These are phyloP conservation scores for Maudiozyma barnettii DNA, from an alignment of 805 yeast genomes.

Conservation along the genomic window DNA sequence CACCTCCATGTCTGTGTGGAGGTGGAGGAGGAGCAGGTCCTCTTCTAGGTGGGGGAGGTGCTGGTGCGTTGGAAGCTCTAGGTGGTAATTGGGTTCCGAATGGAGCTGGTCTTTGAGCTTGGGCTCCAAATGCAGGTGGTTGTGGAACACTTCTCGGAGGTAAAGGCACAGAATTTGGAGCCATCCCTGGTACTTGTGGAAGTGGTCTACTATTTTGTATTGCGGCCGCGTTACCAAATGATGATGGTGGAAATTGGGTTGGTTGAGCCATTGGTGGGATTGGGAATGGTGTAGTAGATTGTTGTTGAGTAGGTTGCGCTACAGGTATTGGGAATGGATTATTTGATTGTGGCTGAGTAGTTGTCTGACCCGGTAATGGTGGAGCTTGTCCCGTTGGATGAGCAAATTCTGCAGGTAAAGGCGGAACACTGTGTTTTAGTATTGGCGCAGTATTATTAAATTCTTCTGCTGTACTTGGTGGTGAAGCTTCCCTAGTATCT, in stretches of 20 bases:
- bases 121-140: constrained; percentile 6
- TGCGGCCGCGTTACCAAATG: neutral
- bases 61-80: constrained; percentile 9
- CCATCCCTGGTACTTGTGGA: constrained; percentile 11
- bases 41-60: constrained; percentile 26
- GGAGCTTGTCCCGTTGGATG: constrained; percentile 6
- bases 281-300: constrained; percentile 9
- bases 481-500: constrained; percentile 14
- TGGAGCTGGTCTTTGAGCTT: constrained; percentile 15
- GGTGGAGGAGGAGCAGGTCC: constrained; percentile 28
- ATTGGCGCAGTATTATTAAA: constrained; percentile 3
- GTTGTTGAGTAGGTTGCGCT: constrained; percentile 9
- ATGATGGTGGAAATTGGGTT: constrained; percentile 5
- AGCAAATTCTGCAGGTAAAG: constrained; percentile 13
- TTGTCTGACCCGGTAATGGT: constrained; percentile 4
- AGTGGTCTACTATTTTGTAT: constrained; percentile 11
- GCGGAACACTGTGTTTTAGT: constrained; percentile 18
- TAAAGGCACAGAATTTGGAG: constrained; percentile 2
- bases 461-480: constrained; percentile 10
- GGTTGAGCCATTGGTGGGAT: constrained; percentile 5
- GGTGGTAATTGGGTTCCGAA: neutral
- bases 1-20: constrained; percentile 11
- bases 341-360: constrained; percentile 2
- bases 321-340: constrained; percentile 8
- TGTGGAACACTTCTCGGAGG: constrained; percentile 20